These are phyloP conservation scores for Astragalus glycyphyllos DNA, from an alignment of 306 rosid species.

Conservation along the genomic window DNA sequence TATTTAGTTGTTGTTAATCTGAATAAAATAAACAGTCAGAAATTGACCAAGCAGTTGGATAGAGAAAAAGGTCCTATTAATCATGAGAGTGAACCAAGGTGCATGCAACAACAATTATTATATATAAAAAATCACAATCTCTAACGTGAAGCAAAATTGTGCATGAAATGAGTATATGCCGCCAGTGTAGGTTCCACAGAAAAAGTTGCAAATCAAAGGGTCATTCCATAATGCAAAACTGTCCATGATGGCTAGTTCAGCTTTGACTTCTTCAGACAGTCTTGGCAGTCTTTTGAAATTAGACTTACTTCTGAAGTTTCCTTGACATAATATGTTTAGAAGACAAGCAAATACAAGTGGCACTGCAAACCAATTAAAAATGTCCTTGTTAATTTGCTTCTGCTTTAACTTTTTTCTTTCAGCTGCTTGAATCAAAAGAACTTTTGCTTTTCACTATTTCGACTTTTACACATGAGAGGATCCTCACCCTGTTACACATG, in stretches of 20 bases:
- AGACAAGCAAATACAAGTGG: constrained; percentile 38
- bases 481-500: no score
- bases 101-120: neutral
- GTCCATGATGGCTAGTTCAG: constrained; percentile 46
- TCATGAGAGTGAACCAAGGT: neutral
- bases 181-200: constrained; percentile 32
- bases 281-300: constrained; percentile 7
- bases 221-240: constrained; percentile 38
- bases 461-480: neutral
- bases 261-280: constrained; percentile 39
- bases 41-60: neutral
- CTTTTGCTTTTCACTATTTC: constrained; percentile 36
- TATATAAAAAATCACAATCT: neutral
- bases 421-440: constrained; percentile 26
- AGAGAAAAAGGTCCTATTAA: neutral
- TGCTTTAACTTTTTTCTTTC: constrained; percentile 40
- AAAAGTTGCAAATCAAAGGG: neutral
- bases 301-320: constrained; percentile 22
- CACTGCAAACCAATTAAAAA: constrained; percentile 39
- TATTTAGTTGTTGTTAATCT: neutral
- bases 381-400: constrained; percentile 37
- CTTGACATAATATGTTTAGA: constrained; percentile 32
- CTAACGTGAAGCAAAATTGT: neutral
- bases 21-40: neutral
- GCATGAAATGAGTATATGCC: constrained; percentile 8